Evolutionary conservation across 768 basidiomycete genomes (phyloP).

Genomic region (Russula virescens): DNA sequence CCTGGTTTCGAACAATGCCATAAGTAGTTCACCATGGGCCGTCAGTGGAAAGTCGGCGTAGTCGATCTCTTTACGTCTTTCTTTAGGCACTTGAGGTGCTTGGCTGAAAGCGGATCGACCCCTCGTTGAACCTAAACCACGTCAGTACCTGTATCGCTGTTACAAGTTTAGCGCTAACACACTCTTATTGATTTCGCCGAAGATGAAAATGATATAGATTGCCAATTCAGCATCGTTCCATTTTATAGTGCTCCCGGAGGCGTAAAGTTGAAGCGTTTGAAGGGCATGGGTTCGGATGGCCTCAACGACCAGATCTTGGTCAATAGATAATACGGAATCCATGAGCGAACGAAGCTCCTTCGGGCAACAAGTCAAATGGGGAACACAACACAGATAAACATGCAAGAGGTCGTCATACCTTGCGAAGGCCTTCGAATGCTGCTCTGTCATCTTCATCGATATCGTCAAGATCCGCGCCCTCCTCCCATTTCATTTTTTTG

Average conservation of each 20-base stretch:
- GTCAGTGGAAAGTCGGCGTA: slow-evolving; percentile 83
- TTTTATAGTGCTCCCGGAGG: slow-evolving; percentile 55
- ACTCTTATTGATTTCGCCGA: slow-evolving; percentile 92
- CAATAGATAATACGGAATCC: slow-evolving; percentile 82
- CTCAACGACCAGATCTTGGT: slow-evolving; percentile 77
- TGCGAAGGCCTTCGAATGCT: slow-evolving; percentile 80
- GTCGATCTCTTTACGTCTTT: slow-evolving; percentile 59
- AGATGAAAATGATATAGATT: slow-evolving; percentile 89
- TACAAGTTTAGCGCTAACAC: slow-evolving; percentile 26
- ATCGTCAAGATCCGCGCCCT: slow-evolving; percentile 70
- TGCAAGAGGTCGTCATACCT: slow-evolving; percentile 43
- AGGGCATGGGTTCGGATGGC: slow-evolving; percentile 69
- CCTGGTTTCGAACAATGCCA: slow-evolving; percentile 76
- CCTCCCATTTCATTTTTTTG: slow-evolving; percentile 88
- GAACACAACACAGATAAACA: background rate
- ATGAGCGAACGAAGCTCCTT: slow-evolving; percentile 82
- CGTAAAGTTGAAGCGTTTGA: slow-evolving; percentile 67
- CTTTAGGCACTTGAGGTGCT: slow-evolving; percentile 61
- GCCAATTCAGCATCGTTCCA: slow-evolving; percentile 96
- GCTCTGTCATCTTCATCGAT: slow-evolving; percentile 83
- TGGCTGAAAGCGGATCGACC: slow-evolving; percentile 85
- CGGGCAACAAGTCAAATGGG: background rate
- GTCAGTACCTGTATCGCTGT: slow-evolving; percentile 4
- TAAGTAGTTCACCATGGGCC: slow-evolving; percentile 83
- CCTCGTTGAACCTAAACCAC: slow-evolving; percentile 56